Evolutionary conservation across 441 rosid species (phyloP), one percentile per base, ranked within the genome.

Genomic region (Corymbia calophylla): DNA sequence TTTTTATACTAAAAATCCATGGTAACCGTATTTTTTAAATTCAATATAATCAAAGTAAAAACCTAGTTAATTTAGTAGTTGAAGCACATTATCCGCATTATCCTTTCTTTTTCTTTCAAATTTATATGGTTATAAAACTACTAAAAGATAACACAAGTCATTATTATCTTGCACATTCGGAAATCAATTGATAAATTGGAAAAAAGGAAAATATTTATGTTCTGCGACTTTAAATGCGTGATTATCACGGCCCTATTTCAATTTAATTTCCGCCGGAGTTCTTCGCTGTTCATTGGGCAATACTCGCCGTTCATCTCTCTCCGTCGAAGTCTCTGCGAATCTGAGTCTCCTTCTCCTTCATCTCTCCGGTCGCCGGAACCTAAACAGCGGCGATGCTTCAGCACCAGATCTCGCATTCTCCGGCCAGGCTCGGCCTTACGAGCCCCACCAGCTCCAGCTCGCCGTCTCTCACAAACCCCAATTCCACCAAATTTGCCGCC

Each of bases 401-500:
- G 91, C 97, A 95, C 91, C 97, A 96, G 77, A 92, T 96, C 80
- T 97, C 92, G 3, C 98, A 94, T 88, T 96, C 99, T n/a, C 99
- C 99, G 87, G 98, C 97, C 53, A 95, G 99, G 92, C 87, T 96
- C 86, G 99, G 99, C 35, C 90, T 97, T 35, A 92, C 97, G 54
- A 95, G 92, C 92, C 99, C 99, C 21, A 91, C 97, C 49, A 95
- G 93, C 91, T 99, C 99, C 21, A 95, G 92, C 5, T 96, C 99
- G 3, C 98, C 98, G 16, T 95, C 98, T 44, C 94, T 97, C 64
- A 95, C 92, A 86, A 96, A 91, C 87, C 93, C 95, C 82, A 94
- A 95, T 14, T 96, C 98, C 62, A 91, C 97, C 91, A 95, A 95
- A 91, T 94, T 93, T 92, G 93, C 97, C 31, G 87, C 94, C 86